Evolutionary conservation across 129 eudicot species (phyloP).

Genomic region (Arctium lappa): DNA sequence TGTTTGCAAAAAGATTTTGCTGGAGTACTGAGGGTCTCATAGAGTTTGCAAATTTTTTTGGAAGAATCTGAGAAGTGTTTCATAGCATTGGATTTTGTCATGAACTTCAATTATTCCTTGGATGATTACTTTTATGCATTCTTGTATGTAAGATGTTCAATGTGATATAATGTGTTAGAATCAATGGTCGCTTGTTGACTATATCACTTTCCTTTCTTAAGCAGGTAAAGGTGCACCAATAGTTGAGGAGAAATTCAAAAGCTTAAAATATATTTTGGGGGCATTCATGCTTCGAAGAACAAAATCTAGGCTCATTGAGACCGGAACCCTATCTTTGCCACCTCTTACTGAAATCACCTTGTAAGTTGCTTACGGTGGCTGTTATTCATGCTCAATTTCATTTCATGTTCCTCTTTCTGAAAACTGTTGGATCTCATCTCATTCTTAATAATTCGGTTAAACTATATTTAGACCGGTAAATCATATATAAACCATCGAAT

Average conservation of each 20-base stretch:
- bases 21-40: background rate
- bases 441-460: background rate
- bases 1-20: background rate
- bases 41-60: background rate
- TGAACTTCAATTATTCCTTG: background rate
- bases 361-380: constrained; percentile 47
- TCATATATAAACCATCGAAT: background rate
- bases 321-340: constrained; percentile 79
- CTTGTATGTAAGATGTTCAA: background rate
- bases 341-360: constrained; percentile 93
- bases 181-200: background rate
- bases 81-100: background rate
- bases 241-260: constrained; percentile 54
- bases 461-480: constrained; percentile 10
- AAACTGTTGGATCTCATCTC: background rate
- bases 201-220: background rate
- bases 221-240: constrained; percentile 54
- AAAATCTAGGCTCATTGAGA: constrained; percentile 73
- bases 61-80: background rate
- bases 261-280: constrained; percentile 63
- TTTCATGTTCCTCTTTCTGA: background rate
- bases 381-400: background rate
- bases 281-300: constrained; percentile 97
- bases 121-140: constrained; percentile 7
- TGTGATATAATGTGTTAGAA: background rate